A percentile compares a stretch with the other conserved stretches of the same genome.
phyloP scores from a whole-genome alignment of 371 early-diverging fungal species.

The Rhizopus arrhizus region DNA sequence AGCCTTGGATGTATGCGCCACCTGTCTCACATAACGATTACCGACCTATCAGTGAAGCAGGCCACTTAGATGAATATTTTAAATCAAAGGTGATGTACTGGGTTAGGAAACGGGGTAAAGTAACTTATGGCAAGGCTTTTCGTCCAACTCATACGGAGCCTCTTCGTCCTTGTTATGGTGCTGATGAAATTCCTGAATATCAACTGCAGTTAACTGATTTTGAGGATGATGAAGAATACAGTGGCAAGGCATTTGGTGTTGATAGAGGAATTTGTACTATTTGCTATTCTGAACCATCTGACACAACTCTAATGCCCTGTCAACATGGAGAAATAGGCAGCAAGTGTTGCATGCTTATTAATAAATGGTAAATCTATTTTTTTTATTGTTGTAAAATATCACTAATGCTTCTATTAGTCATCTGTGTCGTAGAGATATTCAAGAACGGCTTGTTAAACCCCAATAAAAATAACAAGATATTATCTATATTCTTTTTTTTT shows the following conservation, averaged over 20 bases:
- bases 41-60: conserved; percentile 37
- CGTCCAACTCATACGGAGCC: conserved; percentile 17
- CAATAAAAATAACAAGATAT: no score
- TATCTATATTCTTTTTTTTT: no score
- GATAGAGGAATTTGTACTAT: conserved; percentile 49
- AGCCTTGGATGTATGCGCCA: conserved; percentile 51
- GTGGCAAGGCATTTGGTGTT: conserved; percentile 12
- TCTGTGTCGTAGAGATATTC: conserved; percentile 20
- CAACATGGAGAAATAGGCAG: conserved; percentile 46
- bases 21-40: conserved; percentile 28
- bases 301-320: conserved; percentile 46
- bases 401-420: conserved; percentile 1
- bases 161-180: conserved; percentile 17
- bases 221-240: conserved; percentile 14
- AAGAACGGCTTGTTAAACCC: background rate
- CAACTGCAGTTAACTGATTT: conserved; percentile 8
- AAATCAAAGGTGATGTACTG: conserved; percentile 29
- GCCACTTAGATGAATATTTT: conserved; percentile 25
- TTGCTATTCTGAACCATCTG: conserved; percentile 48
- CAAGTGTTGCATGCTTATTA: conserved; percentile 38
- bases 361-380: conserved; percentile 33
- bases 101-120: conserved; percentile 22
- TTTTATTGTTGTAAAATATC: background rate
- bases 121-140: conserved; percentile 18
- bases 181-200: conserved; percentile 5